phyloP scores from a whole-genome alignment of 2,329 filamentous ascomycete species.

The Sporothrix sp. region DNA sequence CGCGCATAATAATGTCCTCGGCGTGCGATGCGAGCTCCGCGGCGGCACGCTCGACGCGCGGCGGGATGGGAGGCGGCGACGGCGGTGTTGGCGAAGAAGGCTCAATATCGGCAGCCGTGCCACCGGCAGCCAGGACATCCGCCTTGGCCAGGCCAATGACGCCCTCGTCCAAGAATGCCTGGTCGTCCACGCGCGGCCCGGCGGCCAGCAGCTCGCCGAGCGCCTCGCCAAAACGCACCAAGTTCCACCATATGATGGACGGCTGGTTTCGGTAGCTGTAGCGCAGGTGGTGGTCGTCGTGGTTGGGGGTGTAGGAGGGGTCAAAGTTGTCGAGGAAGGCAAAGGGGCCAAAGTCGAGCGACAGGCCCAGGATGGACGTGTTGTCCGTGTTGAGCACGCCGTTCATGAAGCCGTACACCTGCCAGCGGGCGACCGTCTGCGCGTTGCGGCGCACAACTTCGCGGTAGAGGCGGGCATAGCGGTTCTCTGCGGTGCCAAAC shows the following conservation, averaged over 20 bases:
- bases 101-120: neutral
- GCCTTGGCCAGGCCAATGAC: slow-evolving; percentile 32
- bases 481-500: slow-evolving; percentile 61
- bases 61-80: slow-evolving; percentile 17
- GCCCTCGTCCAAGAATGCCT: slow-evolving; percentile 61
- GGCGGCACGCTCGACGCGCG: slow-evolving; percentile 56
- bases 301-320: slow-evolving; percentile 88
- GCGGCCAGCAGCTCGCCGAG: slow-evolving; percentile 81
- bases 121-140: slow-evolving; percentile 2
- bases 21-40: slow-evolving; percentile 66
- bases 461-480: slow-evolving; percentile 77
- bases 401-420: slow-evolving; percentile 99
- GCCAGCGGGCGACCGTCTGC: slow-evolving; percentile 81
- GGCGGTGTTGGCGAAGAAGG: neutral
- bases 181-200: slow-evolving; percentile 60
- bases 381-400: slow-evolving; percentile 98
- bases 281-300: slow-evolving; percentile 79
- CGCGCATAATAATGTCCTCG: slow-evolving; percentile 70
- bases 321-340: slow-evolving; percentile 98
- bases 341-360: slow-evolving; percentile 92
- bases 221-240: slow-evolving; percentile 81
- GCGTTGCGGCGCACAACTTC: slow-evolving; percentile 83
- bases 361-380: slow-evolving; percentile 80
- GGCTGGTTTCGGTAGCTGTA: slow-evolving; percentile 94
- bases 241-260: slow-evolving; percentile 97